Conservation (phyloP, 225 moss, liverwort and hornwort genomes). For the Bryoerythrophyllum caledonicum region DNA sequence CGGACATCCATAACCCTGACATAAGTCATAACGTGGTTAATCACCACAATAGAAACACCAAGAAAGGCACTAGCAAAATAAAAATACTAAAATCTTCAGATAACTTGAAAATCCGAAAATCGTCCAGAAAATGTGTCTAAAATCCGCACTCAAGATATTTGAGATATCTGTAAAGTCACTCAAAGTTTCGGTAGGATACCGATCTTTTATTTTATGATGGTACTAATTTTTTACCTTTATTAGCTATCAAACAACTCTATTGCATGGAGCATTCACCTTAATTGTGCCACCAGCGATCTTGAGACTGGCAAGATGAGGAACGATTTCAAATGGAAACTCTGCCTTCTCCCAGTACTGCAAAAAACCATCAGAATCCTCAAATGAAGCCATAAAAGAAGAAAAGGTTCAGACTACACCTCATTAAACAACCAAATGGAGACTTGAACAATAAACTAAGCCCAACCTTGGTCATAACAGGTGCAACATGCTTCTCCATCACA, state of each 20-base stretch:
- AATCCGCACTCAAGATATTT: neutral
- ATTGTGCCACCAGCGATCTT: conserved; percentile 77
- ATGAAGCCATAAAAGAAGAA: neutral
- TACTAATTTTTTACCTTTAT: too few species aligned
- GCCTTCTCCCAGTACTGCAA: conserved; percentile 81
- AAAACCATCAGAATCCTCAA: conserved; percentile 11
- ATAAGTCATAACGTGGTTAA: conserved; percentile 10
- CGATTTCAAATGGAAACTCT: conserved; percentile 74
- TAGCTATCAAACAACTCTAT: neutral
- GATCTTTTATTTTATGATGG: too few species aligned
- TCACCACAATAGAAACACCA: neutral
- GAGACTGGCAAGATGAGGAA: conserved; percentile 65
- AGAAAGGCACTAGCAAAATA: neutral
- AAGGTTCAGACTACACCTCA: neutral
- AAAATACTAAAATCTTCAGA: neutral
- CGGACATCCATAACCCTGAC: conserved; percentile 89
- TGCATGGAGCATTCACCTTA: conserved; percentile 40
- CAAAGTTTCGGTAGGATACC: neutral
- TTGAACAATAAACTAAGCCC: conserved; percentile 10
- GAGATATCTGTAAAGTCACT: neutral
- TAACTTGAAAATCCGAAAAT: neutral
- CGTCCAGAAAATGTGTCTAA: neutral
- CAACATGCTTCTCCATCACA: conserved; percentile 81
- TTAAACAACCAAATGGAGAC: conserved; percentile 6
- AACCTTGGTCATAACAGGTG: conserved; percentile 75